phyloP scores from a whole-genome alignment of 1,139 yeast genomes.

The Kodamaea ohmeri region DNA sequence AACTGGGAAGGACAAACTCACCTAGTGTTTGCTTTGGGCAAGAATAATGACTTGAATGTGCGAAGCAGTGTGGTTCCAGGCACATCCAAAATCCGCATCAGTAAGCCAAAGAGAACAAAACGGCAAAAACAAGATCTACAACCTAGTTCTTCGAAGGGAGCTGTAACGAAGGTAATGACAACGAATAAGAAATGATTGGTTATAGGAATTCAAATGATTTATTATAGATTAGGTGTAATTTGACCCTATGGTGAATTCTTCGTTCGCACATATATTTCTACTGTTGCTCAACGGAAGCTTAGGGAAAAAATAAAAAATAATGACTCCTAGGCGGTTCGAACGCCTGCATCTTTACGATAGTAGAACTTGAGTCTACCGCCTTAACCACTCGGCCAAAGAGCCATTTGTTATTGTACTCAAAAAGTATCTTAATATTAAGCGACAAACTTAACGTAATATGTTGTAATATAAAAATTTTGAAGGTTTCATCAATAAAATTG shows the following conservation, averaged over 20 bases:
- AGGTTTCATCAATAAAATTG: too few relatives aligned
- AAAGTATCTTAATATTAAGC: too few relatives aligned
- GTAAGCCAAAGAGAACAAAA: constrained; percentile 6
- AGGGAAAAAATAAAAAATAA: constrained; percentile 5
- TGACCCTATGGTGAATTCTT: neutral
- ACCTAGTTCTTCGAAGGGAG: too few relatives aligned
- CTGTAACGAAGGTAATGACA: neutral
- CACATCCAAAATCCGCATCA: constrained; percentile 15
- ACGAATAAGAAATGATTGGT: neutral
- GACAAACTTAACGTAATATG: too few relatives aligned
- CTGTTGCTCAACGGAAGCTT: neutral
- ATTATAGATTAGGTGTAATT: too few relatives aligned
- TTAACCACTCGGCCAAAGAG: constrained; percentile 13
- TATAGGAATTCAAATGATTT: too few relatives aligned
- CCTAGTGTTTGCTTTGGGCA: constrained; percentile 17
- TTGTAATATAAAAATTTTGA: too few relatives aligned
- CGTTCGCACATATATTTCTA: neutral
- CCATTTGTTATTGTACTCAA: too few relatives aligned
- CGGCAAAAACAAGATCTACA: too few relatives aligned
- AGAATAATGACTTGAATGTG: constrained; percentile 15
- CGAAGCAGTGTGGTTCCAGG: constrained; percentile 18
- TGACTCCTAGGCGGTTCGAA: constrained; percentile 13
- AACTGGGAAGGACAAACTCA: constrained; percentile 14
- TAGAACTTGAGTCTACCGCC: constrained; percentile 13
- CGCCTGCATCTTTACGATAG: constrained; percentile 12